Base-by-base conservation (phyloP, 306 rosid genomes). In the Hylodesmum podocarpum region DNA sequence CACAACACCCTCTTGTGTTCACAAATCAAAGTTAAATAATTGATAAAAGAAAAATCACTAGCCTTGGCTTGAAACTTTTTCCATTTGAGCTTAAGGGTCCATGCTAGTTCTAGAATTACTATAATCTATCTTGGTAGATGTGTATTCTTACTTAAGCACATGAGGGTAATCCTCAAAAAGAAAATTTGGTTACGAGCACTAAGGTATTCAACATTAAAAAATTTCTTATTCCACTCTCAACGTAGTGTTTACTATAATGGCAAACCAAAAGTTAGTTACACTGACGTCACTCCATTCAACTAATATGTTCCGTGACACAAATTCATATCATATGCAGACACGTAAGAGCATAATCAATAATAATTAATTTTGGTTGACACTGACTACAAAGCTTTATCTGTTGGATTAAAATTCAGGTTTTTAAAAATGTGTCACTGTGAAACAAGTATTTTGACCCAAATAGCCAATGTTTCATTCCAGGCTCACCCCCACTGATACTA, bases 1-100 rank as follows among this genome's bases (percentile, higher is more conserved):
- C 74, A 74, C 70, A 82, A 61, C 7, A 81, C 43, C 19, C 6
- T 63, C 74, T 67, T 28, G 34, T 34, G 59, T 68, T 73, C 64
- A 78, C 21, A 61, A 15, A 49, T 40, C 25, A 55, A 41, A 28
- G 1, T 11, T 49, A 41, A 40, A 41, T 57, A 31, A 76, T 31
- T 37, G 27, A 70, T n/a, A 46, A 28, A 62, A 37, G 63, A 24
- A 70, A 75, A 31, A 4, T 14, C 62, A 15, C 5, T 36, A 33
- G 44, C 31, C 61, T 70, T 22, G 36, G 37, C 6, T 36, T 22
- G 53, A 76, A 59, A 27, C n/a, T 59, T 43, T 66, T 63, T 9
- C 7, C 43, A 59, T 22, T 31, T 50, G 47, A 8, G 19, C 37
- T 27, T 37, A 6, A 10, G 54, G 10, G 66, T 36, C 37, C 37